Conservation (phyloP, 148 eudicot species). For the Dianthus caryophyllus region DNA sequence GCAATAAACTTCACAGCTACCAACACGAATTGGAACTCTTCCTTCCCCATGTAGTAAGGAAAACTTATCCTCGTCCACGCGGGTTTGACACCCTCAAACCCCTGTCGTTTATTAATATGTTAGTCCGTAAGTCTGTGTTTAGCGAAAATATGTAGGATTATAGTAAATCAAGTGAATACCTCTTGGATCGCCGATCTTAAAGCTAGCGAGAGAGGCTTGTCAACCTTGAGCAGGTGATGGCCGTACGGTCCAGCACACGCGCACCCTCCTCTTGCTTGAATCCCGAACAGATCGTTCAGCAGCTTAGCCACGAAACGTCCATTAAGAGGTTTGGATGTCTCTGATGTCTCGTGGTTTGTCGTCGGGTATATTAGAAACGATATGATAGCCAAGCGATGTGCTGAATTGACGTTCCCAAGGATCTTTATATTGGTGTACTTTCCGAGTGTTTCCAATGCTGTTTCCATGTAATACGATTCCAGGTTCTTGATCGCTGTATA, state of each 20-base stretch:
- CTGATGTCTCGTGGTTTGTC: not conserved
- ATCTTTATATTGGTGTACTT: slow-evolving; percentile 22
- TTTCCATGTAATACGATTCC: slow-evolving; percentile 23
- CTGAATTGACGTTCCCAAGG: slow-evolving; percentile 21
- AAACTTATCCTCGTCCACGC: slow-evolving; percentile 47
- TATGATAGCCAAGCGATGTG: slow-evolving; percentile 25
- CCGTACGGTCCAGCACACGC: slow-evolving; percentile 58
- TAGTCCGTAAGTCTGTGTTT: not conserved
- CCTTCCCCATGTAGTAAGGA: slow-evolving; percentile 36
- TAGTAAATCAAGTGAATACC: too few species aligned
- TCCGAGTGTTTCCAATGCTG: slow-evolving; percentile 27
- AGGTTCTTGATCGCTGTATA: slow-evolving; percentile 26
- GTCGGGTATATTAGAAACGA: slow-evolving; percentile 37
- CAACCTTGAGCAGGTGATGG: slow-evolving; percentile 34
- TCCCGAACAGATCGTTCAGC: slow-evolving; percentile 44
- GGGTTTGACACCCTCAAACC: slow-evolving; percentile 42
- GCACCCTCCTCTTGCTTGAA: slow-evolving; percentile 51
- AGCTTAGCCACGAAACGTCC: slow-evolving; percentile 44
- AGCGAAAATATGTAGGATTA: too few species aligned
- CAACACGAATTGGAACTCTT: slow-evolving; percentile 30
- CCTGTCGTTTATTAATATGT: slow-evolving; percentile 15
- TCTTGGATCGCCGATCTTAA: slow-evolving; percentile 33
- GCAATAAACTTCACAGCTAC: slow-evolving; percentile 33
- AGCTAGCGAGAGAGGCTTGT: slow-evolving; percentile 25
- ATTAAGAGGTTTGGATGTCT: slow-evolving; percentile 27